phyloP scores from a whole-genome alignment of 2,329 filamentous ascomycete genomes.

The Phialophora chinensis region DNA sequence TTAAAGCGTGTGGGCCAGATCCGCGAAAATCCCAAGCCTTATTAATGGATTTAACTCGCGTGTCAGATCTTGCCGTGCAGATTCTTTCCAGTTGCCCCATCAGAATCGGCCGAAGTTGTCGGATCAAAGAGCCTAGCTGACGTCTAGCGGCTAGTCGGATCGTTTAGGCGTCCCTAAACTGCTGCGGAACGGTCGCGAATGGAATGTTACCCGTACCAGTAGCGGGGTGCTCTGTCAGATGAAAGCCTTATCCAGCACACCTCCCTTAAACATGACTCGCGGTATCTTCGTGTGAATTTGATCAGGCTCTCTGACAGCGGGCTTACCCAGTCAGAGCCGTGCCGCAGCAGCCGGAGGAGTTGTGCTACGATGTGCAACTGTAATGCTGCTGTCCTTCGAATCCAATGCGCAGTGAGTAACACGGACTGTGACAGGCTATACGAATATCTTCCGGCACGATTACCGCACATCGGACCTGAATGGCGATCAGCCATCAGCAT shows the following conservation, averaged over 20 bases:
- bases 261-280: neutral
- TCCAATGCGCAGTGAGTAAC: neutral
- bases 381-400: neutral
- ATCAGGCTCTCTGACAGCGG: neutral
- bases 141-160: neutral
- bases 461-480: neutral
- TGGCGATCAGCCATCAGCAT: no score
- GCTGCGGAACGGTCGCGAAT: neutral
- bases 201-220: no score
- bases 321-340: neutral
- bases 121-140: conserved; percentile 1
- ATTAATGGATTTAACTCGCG: neutral
- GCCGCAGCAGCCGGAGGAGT: neutral
- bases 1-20: neutral
- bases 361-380: neutral
- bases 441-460: neutral
- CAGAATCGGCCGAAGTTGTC: neutral
- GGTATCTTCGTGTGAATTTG: neutral
- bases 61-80: neutral
- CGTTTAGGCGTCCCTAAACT: neutral
- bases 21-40: neutral
- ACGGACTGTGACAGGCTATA: no score
- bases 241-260: neutral
- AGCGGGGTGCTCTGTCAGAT: neutral
- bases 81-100: neutral